Percentiles rank a stretch among this genome's conserved stretches.
These are phyloP conservation scores for Lasiodiplodia theobromae DNA, from an alignment of 2,329 filamentous ascomycete genomes.

Conservation along the genomic window DNA sequence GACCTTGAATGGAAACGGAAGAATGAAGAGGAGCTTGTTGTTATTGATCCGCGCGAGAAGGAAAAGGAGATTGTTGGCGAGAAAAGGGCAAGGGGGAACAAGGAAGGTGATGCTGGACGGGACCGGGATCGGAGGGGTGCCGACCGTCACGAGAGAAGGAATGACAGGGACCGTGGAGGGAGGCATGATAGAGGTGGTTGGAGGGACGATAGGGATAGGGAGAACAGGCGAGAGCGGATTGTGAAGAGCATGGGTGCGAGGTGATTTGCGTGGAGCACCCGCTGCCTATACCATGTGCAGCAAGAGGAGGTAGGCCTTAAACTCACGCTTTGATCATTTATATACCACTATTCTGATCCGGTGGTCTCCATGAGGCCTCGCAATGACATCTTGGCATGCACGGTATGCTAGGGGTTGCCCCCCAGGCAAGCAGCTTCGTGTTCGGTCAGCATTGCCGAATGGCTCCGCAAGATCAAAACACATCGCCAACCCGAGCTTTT, in stretches of 20 bases:
- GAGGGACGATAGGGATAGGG: conserved; percentile 13
- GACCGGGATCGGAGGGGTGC: background rate
- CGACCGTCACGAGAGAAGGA: background rate
- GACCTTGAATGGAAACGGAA: conserved; percentile 88
- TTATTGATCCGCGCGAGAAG: conserved; percentile 90
- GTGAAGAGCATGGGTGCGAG: conserved; percentile 16
- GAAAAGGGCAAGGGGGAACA: conserved; percentile 60
- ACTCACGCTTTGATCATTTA: no score
- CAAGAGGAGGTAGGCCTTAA: background rate
- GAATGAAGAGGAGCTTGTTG: conserved; percentile 82
- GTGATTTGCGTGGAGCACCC: background rate
- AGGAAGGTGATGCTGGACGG: background rate
- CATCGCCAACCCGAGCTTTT: no score
- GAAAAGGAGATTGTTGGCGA: conserved; percentile 70
- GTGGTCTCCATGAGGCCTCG: no score
- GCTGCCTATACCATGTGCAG: background rate
- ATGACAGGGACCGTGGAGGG: conserved; percentile 2
- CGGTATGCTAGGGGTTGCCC: no score
- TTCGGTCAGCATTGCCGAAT: no score
- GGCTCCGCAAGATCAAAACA: no score
- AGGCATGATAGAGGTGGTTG: background rate
- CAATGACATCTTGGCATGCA: no score
- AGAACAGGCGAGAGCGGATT: conserved; percentile 20
- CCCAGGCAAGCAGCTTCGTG: no score
- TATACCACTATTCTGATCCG: no score